Conservation (phyloP, 169 alveolate species). For the Fabrea salina region DNA sequence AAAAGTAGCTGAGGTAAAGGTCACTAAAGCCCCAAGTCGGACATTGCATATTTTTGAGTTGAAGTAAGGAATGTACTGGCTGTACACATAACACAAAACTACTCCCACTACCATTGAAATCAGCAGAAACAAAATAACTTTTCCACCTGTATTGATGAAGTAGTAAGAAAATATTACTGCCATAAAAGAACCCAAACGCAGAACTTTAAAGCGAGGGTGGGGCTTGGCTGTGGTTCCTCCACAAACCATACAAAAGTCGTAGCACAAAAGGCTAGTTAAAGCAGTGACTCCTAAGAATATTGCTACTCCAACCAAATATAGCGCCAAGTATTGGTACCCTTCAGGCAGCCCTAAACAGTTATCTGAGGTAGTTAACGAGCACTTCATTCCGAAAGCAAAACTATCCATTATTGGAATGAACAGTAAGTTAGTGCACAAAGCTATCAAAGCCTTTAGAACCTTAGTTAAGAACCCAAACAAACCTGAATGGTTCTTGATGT, state of each 20-base stretch:
- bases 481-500: background rate
- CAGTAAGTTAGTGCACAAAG: background rate
- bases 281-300: background rate
- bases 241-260: conserved; percentile 9
- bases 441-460: background rate
- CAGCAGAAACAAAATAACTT: conserved; percentile 12
- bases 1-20: conserved; percentile 26
- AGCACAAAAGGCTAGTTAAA: background rate
- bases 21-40: conserved; percentile 1
- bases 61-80: conserved; percentile 7
- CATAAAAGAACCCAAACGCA: background rate
- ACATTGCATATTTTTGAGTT: conserved; percentile 5
- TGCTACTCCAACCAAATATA: background rate
- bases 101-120: background rate
- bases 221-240: conserved; percentile 26
- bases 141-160: conserved; percentile 7
- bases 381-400: conserved; percentile 19
- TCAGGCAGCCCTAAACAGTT: background rate
- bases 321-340: conserved; percentile 24
- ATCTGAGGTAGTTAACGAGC: background rate
- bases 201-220: background rate
- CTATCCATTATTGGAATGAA: conserved; percentile 15
- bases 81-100: background rate
- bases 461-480: background rate
- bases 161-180: conserved; percentile 16